Base-by-base conservation (phyloP, 2,329 filamentous ascomycete genomes). In the Kalaharituber pfeilii region DNA sequence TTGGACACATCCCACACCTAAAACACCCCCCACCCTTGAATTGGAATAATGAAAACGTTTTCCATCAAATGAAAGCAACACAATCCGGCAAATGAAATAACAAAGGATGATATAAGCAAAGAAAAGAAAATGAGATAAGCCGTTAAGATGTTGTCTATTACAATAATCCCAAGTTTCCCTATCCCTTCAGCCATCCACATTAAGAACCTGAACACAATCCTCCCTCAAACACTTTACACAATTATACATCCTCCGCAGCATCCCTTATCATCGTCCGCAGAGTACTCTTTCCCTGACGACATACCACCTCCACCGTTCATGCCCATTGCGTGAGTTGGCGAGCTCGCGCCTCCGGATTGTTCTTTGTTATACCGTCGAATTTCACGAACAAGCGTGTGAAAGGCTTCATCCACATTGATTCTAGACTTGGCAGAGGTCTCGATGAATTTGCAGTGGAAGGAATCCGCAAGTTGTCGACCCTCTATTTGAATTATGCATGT, bases 311-410 rank as follows among this genome's bases (percentile, higher is more conserved):
- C 69, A 55, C 82, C 82, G 58, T 55, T 57, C 44, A 53, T 59
- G 26, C 58, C 57, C 49, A 56, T 56, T 3, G 51, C 56, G n/a
- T 58, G 55, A 47, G 55, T 60, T 6, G 59, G 60, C 26, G 59
- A 57, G 56, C 81, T 79, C 45, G 82, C 80, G 70, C 93, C 86
- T 57, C 85, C 86, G 57, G 88, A 87, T 81, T 95, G 93, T 68
- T 96, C 89, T 69, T 91, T 89, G 79, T 98, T 96, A 73, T 94
- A 96, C 71, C 86, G 84, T 71, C 91, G 81, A 67, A 98, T 98
- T 69, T 96, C 91, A 68, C 91, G 84, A 56, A 98, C 91, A 64
- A 96, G 88, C 68, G 96, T 88, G 77, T 89, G 96, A 73, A 98
- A 98, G 53, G 89, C 87, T 72, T 93, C 88, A 71, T 98, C 91